Percentiles rank a stretch among this genome's conserved stretches.
These are phyloP conservation scores for Mycocentrospora acerina DNA, from an alignment of 2,329 filamentous ascomycete species.

Conservation along the genomic window DNA sequence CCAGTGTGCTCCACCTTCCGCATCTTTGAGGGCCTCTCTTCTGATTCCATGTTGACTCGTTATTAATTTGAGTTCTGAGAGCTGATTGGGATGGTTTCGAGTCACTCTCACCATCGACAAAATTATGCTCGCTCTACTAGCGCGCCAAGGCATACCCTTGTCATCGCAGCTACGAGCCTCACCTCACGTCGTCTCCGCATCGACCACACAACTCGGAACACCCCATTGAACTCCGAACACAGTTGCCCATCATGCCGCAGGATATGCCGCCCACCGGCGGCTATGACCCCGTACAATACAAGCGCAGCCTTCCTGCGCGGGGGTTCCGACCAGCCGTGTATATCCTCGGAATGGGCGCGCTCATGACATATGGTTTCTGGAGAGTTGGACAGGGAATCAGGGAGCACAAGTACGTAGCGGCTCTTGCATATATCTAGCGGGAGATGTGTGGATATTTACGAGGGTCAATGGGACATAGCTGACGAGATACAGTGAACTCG, in stretches of 20 bases:
- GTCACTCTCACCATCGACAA: conserved; percentile 25
- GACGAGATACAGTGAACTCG: conserved; percentile 71
- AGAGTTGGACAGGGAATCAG: conserved; percentile 78
- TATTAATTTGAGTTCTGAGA: neutral
- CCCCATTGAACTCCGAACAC: conserved; percentile 32
- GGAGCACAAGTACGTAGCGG: conserved; percentile 77
- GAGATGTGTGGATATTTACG: neutral
- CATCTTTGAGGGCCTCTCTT: conserved; percentile 58
- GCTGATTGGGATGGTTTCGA: conserved; percentile 6
- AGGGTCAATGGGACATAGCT: conserved; percentile 7
- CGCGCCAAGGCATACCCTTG: conserved; percentile 28
- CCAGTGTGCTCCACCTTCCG: conserved; percentile 51
- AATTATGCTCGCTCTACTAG: conserved; percentile 30
- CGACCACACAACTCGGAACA: conserved; percentile 19
- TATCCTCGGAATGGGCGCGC: conserved; percentile 70
- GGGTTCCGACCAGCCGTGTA: conserved; percentile 84
- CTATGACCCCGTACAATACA: conserved; percentile 96
- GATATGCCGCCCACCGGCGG: conserved; percentile 95
- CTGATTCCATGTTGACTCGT: conserved; percentile 53
- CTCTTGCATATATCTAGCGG: neutral
- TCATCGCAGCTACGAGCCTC: conserved; percentile 21
- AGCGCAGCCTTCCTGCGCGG: conserved; percentile 89
- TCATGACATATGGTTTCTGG: conserved; percentile 93
- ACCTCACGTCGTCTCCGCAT: conserved; percentile 30
- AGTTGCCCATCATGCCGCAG: conserved; percentile 74